Conservation (phyloP, 345 rosid species). For the Pistacia atlantica region DNA sequence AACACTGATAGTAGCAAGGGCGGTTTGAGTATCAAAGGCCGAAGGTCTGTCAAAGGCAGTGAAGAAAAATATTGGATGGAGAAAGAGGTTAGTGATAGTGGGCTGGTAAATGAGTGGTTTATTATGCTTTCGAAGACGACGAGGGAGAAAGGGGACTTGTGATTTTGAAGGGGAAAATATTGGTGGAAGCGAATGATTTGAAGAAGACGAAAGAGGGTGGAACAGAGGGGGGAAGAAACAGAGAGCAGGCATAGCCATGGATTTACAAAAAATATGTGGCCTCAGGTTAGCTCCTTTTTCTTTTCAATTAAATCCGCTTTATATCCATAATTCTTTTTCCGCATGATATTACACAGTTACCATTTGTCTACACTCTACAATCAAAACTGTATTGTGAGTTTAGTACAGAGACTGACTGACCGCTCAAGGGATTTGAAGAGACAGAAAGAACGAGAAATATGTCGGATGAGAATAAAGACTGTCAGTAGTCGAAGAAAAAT, state of each 20-base stretch:
- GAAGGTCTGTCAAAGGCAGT: slow-evolving; percentile 52
- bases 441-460: too few relatives aligned
- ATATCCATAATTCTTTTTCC: too few relatives aligned
- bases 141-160: slow-evolving; percentile 23
- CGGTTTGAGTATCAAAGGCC: slow-evolving; percentile 64
- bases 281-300: neutral
- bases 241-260: slow-evolving; percentile 29
- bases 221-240: slow-evolving; percentile 12
- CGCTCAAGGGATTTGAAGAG: too few relatives aligned
- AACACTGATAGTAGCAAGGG: slow-evolving; percentile 71
- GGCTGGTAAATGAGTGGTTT: slow-evolving; percentile 25
- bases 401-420: too few relatives aligned
- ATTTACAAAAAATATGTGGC: slow-evolving; percentile 35
- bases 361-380: too few relatives aligned
- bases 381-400: too few relatives aligned
- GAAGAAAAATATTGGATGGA: slow-evolving; percentile 43
- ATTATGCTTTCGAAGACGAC: slow-evolving; percentile 27
- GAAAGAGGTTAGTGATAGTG: slow-evolving; percentile 34
- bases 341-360: too few relatives aligned
- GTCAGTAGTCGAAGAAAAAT: too few relatives aligned
- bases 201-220: slow-evolving; percentile 30
- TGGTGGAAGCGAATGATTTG: slow-evolving; percentile 22
- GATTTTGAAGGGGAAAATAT: slow-evolving; percentile 17
- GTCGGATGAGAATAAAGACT: too few relatives aligned
- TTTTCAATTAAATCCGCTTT: too few relatives aligned